Base-by-base conservation (phyloP, 1,284 basidiomycete species). In the Boletellus deceptivus region DNA sequence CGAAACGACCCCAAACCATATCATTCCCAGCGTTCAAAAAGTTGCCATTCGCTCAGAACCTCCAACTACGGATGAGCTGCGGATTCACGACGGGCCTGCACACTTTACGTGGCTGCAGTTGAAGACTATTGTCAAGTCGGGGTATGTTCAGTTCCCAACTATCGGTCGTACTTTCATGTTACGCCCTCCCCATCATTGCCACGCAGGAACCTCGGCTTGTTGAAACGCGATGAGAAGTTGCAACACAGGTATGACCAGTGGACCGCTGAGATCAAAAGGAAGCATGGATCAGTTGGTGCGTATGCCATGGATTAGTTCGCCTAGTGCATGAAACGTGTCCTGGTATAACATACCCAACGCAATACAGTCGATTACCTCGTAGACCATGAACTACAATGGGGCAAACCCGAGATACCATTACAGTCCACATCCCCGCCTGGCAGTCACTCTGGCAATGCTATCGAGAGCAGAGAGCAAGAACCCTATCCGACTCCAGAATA, bases 31-130 rank as follows among this genome's bases (percentile, higher is more conserved):
- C 24, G 22, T 31, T 31, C 29, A 31, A 31, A 31, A 49, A 5
- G 48, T 48, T 3, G 11, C 44, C 43, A 10, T 53, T 43, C 22
- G 50, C 25, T 49, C 71, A 8, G 86, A 87, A 0, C 80, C 74
- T 24, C 88, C 88, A 8, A 87, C 84, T 1, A 69, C 67, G 38
- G 82, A 83, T 51, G 89, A 91, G 57, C 67, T 91, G 4, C 65
- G 80, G 7, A 74, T 72, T 1, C 70, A 86, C 60, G 91, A 91
- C 61, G 29, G 29, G 10, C 85, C 86, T 6, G 75, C 84, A 2
- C 82, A 79, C 57, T 89, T 89, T 59, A 87, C 86, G 3, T 91
- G 86, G 85, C 58, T 69, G 9, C 82, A 90, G 60, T 70, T 91
- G 27, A 89, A 83, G 69, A 78, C 82, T 2, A 89, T 90, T 57